Base-by-base conservation (phyloP, 768 basidiomycete species). In the Mycena haematopus region DNA sequence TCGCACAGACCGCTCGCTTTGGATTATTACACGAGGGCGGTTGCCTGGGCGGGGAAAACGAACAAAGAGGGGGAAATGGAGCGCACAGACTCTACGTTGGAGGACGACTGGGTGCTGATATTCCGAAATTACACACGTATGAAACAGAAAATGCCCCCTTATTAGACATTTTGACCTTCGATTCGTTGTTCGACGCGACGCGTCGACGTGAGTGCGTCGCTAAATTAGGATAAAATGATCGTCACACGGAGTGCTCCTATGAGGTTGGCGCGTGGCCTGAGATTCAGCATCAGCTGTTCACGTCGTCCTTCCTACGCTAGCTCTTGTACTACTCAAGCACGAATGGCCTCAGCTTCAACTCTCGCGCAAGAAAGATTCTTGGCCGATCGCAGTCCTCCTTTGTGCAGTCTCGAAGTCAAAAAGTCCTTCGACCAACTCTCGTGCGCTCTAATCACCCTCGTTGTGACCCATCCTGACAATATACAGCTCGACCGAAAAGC, bases 331-430 rank as follows among this genome's bases (percentile, higher is more conserved):
- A 35, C 52, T 45, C 29, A 35, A 50, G 21, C 50, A 8, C 47
- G 21, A 58, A 62, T 59, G 65, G 22, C 62, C 21, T 52, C 63
- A 47, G 52, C 65, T 38, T 38, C 64, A 33, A 68, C 72, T 25
- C 69, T 78, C 29, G 72, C 78, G 38, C 74, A 75, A 49, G 89
- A 90, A 67, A 84, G 86, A 45, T 94, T 89, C 75, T 76, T 91
- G 45, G 89, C 92, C 36, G 93, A 95, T 77, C 80, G 79, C n/a
- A 74, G 80, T 14, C 83, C 91, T n/a, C 93, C 93, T 17, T 76
- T 92, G 56, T 93, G 92, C 73, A 80, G 85, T 58, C 78, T 95
- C 55, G 82, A 89, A 50, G 83, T 92, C 40, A 82, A 78, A 42
- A 83, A 86, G 56, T 83, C 89, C 1, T 95, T 94, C 70, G 75